Conservation (phyloP, 1,139 yeast genomes). For the Meyerozyma sp. region DNA sequence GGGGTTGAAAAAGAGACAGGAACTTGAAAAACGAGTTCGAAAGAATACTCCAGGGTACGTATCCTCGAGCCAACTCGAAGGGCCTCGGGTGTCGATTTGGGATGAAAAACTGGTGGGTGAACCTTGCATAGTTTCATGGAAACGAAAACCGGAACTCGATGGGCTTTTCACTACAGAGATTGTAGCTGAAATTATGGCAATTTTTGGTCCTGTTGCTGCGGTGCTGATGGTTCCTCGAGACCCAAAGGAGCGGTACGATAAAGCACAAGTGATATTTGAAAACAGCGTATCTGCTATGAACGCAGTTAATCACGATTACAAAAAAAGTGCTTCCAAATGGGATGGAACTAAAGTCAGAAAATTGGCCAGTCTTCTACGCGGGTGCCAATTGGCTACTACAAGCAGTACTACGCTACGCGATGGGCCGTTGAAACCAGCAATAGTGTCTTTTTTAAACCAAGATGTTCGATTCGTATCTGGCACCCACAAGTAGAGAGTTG, state of each 20-base stretch:
- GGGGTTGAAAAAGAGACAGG: conserved; percentile 1
- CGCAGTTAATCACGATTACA: conserved; percentile 40
- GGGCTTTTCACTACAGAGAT: conserved; percentile 26
- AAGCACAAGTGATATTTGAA: conserved; percentile 31
- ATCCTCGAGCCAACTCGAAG: conserved; percentile 16
- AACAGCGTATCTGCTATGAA: conserved; percentile 18
- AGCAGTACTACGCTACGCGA: background rate
- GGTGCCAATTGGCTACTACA: conserved; percentile 13
- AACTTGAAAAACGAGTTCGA: background rate
- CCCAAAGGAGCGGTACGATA: conserved; percentile 26
- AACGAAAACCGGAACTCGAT: conserved; percentile 31
- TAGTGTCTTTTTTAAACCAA: conserved; percentile 3
- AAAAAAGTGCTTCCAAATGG: conserved; percentile 39
- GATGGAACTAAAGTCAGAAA: conserved; percentile 41
- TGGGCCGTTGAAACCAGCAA: background rate
- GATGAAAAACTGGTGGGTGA: background rate
- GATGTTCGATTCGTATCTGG: conserved; percentile 36
- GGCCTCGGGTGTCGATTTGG: background rate
- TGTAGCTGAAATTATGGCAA: conserved; percentile 35
- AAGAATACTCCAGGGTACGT: conserved; percentile 9
- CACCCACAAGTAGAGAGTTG: conserved; percentile 8
- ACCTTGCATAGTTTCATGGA: conserved; percentile 33
- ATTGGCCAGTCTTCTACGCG: conserved; percentile 42
- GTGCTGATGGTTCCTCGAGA: conserved; percentile 11
- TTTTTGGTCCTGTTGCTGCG: conserved; percentile 35